Base-by-base conservation (phyloP, 805 yeast species). In the Clavispora santaluciae region DNA sequence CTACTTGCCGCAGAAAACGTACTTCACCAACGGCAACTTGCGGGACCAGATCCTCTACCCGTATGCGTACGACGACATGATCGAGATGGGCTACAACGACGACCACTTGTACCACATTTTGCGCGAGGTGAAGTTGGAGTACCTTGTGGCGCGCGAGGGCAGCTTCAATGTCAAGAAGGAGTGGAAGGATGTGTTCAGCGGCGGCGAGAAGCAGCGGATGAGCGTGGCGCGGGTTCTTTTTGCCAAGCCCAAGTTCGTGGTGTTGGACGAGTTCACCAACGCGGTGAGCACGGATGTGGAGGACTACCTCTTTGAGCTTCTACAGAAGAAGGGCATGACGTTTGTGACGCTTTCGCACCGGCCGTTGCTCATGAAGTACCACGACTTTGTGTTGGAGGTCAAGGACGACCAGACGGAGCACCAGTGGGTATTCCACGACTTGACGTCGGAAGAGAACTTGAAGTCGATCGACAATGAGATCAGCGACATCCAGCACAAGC, bases 11-110 rank as follows among this genome's bases (percentile, higher is more conserved):
- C 97, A 90, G 65, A 79, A 83, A 52, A 83, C 95, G 5, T 90
- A 89, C 60, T 86, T 90, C 61, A 72, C 83, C 23, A 74, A 76
- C 43, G 96, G 96, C 6, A 83, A 91, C 20, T 76, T 90, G 47
- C 76, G 96, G 50, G 97, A 90, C 57, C 98, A 90, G 65, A 76
- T 90, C 34, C 89, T 86, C 33, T 90, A 90, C 56, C 98, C 98
- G 4, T 66, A 78, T 63, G 78, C 86, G 15, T 79, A 87, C 54
- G 77, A 74, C 31, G 90, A 86, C 36, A 86, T 89, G 84, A 64
- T 84, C 35, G 81, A 76, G 39, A 69, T 70, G 61, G 95, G 95
- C 2, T 66, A 66, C 47, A 77, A 77, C 29, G 97, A 90, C 63
- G 78, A 72, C 37, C 80, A 81, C 44, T 68, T 90, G 50, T 74